phyloP scores from a whole-genome alignment of 2,329 filamentous ascomycete genomes.

The Fusarium equiseti region DNA sequence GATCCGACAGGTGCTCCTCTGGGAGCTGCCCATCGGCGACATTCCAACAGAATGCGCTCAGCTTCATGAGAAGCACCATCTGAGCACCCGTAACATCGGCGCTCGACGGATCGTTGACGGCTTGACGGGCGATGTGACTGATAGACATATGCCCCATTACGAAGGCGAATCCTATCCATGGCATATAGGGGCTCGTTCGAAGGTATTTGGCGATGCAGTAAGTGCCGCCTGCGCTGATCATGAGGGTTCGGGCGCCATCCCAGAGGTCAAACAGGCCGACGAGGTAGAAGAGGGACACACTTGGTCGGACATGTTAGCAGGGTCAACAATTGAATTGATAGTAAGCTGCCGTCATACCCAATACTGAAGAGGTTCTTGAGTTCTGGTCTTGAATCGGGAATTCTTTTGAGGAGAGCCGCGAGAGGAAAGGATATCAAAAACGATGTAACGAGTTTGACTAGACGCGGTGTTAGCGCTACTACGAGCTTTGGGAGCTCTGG shows the following conservation, averaged over 20 bases:
- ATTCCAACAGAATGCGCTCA: constrained; percentile 97
- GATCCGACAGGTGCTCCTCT: constrained; percentile 82
- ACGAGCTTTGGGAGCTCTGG: constrained; percentile 9
- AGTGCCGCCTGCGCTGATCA: constrained; percentile 81
- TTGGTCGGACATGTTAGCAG: constrained; percentile 50
- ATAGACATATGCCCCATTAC: constrained; percentile 96
- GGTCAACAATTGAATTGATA: neutral
- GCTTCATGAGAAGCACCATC: constrained; percentile 99
- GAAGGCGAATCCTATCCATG: constrained; percentile 94
- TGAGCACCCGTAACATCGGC: constrained; percentile 95
- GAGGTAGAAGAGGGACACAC: constrained; percentile 88
- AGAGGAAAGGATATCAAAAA: constrained; percentile 95
- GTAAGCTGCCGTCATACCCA: constrained; percentile 60
- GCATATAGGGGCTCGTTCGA: constrained; percentile 88
- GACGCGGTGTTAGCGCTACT: constrained; percentile 24
- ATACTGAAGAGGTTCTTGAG: constrained; percentile 92
- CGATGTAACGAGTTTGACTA: constrained; percentile 92
- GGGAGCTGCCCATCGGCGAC: constrained; percentile 90
- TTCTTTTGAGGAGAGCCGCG: constrained; percentile 86
- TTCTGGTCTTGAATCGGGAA: constrained; percentile 86
- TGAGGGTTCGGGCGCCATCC: constrained; percentile 82
- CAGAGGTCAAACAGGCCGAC: constrained; percentile 94
- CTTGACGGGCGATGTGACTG: constrained; percentile 87
- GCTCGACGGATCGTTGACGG: constrained; percentile 70
- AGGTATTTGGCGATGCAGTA: constrained; percentile 88